Evolutionary conservation across 192 early-diverging fungal species (phyloP), one percentile per base, ranked within the genome.

Genomic region (Funneliformis geosporum): DNA sequence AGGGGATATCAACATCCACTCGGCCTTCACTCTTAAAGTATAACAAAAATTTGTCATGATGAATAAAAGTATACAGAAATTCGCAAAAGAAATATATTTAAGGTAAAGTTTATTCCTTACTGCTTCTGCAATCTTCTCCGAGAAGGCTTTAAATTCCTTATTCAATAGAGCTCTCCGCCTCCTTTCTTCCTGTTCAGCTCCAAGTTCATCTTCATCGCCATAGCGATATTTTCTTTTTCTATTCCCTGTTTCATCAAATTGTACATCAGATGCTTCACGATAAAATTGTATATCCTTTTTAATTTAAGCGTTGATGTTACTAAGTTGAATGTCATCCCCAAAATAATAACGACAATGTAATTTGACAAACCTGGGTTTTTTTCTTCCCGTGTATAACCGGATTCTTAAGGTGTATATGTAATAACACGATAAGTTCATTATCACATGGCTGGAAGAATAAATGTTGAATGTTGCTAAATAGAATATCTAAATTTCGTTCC

Each of bases 401-500:
- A 85, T 99, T 95, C 84, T 95, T 96, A 39, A 99, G 90, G 70
- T 99, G 97, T 38, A 97, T 87, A 81, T 99, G 98, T 73, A 99
- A 86, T 44, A 99, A 81, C 27, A 99, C 97, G 81, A 98, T 90
- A 60, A 99, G 85, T 85, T 99, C 98, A 75, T 93, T 89, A 80
- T 99, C 98, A 85, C 97, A 99, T 28, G 97, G 96, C 83, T 99
- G 98, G 88, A 97, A 99, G 84, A 98, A 95, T 68, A 99, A 78
- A 81, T 99, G 98, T 80, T 95, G 93, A 80, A 99, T 93, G 84
- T 99, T 99, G 87, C 93, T 95, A 82, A 99, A 99, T 75, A 99
- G 84, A 43, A 99, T 89, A 84, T 98, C 95, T 88, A 84, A 76
- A 60, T 77, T 69, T 81, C 8, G 55, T 38, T 21, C 46, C 68